These are phyloP conservation scores for Fusarium floridanum DNA, from an alignment of 2,329 filamentous ascomycete species.

Conservation along the genomic window DNA sequence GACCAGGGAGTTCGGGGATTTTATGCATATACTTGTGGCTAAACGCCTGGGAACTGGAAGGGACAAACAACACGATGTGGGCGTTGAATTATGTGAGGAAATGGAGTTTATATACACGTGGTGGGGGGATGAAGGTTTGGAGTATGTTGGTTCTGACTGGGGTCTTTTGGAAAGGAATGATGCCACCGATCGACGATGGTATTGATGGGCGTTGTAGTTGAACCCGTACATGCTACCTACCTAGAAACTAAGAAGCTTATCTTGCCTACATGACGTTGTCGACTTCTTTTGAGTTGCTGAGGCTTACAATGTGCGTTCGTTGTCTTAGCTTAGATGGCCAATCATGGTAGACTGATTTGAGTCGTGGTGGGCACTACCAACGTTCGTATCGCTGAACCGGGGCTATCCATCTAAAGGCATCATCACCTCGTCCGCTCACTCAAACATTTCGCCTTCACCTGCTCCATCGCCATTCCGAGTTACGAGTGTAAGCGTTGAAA, in stretches of 20 bases:
- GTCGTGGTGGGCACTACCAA: slow-evolving; percentile 22
- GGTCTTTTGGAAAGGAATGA: slow-evolving; percentile 20
- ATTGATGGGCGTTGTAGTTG: slow-evolving; percentile 4
- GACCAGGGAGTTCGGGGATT: slow-evolving; percentile 42
- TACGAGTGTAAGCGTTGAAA: slow-evolving; percentile 9
- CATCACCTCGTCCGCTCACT: slow-evolving; percentile 30
- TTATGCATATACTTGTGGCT: slow-evolving; percentile 39
- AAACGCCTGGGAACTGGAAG: slow-evolving; percentile 38
- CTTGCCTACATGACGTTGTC: background rate
- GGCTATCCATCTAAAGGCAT: slow-evolving; percentile 37
- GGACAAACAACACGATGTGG: slow-evolving; percentile 43
- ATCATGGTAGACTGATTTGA: slow-evolving; percentile 24
- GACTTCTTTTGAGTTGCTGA: background rate
- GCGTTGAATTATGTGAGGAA: slow-evolving; percentile 45
- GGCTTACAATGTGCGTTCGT: slow-evolving; percentile 9
- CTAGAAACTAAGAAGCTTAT: slow-evolving; percentile 1
- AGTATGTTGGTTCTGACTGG: slow-evolving; percentile 11
- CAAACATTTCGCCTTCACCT: slow-evolving; percentile 32
- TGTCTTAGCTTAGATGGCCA: slow-evolving; percentile 18
- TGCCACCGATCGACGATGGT: slow-evolving; percentile 16
- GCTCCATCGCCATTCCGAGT: slow-evolving; percentile 24
- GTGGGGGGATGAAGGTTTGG: slow-evolving; percentile 16
- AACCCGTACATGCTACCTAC: background rate
- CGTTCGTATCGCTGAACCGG: slow-evolving; percentile 38
- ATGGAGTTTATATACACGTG: slow-evolving; percentile 39